Evolutionary conservation across 768 basidiomycete genomes (phyloP).

Genomic region (Trametes villosa): DNA sequence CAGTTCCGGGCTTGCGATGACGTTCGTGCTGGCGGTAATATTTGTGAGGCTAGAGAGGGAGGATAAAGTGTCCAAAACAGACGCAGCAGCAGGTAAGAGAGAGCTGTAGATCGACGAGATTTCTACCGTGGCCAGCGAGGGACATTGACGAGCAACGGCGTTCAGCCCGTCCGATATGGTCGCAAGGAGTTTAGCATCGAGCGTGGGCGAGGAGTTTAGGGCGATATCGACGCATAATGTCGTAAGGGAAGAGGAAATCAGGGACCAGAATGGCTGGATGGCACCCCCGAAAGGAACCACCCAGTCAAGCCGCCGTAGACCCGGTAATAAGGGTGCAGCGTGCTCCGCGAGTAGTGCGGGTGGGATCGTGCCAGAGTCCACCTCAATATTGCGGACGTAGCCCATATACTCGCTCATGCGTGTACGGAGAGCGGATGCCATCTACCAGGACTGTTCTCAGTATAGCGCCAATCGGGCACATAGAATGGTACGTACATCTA

Average conservation of each 20-base stretch:
- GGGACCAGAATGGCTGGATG: background rate
- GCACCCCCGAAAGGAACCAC: background rate
- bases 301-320: background rate
- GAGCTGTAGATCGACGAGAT: background rate
- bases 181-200: background rate
- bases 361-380: constrained; percentile 3
- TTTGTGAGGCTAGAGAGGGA: background rate
- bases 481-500: background rate
- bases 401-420: background rate
- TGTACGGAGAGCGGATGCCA: background rate
- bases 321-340: background rate
- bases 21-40: background rate
- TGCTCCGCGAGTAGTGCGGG: background rate
- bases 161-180: background rate
- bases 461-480: background rate
- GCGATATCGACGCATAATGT: background rate
- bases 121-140: background rate
- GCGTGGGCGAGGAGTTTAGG: background rate
- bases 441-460: background rate
- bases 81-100: background rate
- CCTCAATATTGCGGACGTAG: background rate
- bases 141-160: background rate
- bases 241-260: background rate
- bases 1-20: background rate
- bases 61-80: background rate